Evolutionary conservation across 306 rosid genomes (phyloP), one percentile per base, ranked within the genome.

Genomic region (Vachellia collinsii): DNA sequence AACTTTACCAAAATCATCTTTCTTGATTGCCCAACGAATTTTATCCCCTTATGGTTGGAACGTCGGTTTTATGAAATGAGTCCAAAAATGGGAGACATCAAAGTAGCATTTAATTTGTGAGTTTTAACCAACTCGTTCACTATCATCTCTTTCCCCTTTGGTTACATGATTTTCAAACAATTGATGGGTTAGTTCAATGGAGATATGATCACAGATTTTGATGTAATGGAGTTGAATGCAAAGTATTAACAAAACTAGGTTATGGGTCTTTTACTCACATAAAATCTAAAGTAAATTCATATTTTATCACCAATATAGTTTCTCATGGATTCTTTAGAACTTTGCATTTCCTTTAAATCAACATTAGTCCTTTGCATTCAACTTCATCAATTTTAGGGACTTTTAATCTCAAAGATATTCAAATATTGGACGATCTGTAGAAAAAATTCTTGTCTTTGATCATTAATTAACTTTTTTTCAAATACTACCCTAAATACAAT

Each of bases 1-100:
- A 29, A 1, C 2, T 29, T 29, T 25, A 61, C 67, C 67, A 62
- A 62, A 62, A 62, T 64, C 37, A 7, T 53, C 10, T 48, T 46
- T 43, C 29, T 13, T 61, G 29, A 83, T 37, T 71, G 81, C 58
- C 75, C 80, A 56, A 56, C 79, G 80, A 62, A 67, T 25, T 37
- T 29, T 29, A 11, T 44, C 71, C 14, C 12, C 50, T 83, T 29
- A 29, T 13, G 67, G 81, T 78, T 83, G 87, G 83, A 81, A 53
- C 37, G 54, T 70, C 20, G 0, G 48, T 61, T 70, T 70, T 77
- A 63, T 78, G 63, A 50, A 0, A 77, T 12, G 61, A 76, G 67
- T 72, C 82, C 73, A 76, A 50, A 65, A 64, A 64, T 66, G 70
- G 46, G 70, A 79, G 79, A 79, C 80, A 79, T 66, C 56, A 4